Conservation (phyloP, 2,329 filamentous ascomycete genomes). For the Raffaelea albimanens region DNA sequence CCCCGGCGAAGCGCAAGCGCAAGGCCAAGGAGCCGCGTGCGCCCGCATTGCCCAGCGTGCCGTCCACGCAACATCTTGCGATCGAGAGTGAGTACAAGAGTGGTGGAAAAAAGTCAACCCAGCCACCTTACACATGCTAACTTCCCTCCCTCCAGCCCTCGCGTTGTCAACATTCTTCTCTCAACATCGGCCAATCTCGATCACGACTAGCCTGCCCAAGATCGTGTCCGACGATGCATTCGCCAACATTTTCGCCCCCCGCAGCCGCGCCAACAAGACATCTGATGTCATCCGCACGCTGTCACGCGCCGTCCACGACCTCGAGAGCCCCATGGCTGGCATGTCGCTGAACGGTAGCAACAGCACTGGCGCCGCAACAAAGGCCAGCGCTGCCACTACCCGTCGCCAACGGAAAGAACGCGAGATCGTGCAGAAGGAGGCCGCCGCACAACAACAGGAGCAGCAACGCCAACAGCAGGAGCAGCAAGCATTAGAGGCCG, state of each 20-base stretch:
- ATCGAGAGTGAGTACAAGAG: conserved; percentile 45
- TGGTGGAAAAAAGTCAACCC: no score
- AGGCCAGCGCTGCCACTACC: conserved; percentile 26
- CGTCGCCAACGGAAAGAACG: not conserved
- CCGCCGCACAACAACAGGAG: conserved; percentile 3
- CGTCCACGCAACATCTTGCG: conserved; percentile 63
- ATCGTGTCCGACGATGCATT: conserved; percentile 66
- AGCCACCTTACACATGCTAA: no score
- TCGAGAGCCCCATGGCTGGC: conserved; percentile 48
- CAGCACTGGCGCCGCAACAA: conserved; percentile 18
- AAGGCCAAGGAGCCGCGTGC: conserved; percentile 41
- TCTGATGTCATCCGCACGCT: conserved; percentile 60
- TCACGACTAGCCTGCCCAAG: conserved; percentile 71
- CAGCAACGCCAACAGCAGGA: conserved; percentile 8
- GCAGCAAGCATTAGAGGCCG: conserved; percentile 26
- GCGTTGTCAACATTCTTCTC: conserved; percentile 91
- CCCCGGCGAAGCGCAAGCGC: conserved; percentile 44
- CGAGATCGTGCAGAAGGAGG: not conserved
- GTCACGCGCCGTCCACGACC: conserved; percentile 46
- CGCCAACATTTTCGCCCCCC: conserved; percentile 68
- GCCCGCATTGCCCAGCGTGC: conserved; percentile 56
- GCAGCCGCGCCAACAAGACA: conserved; percentile 39
- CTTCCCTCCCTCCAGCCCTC: conserved; percentile 65
- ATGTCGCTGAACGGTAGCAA: conserved; percentile 32
- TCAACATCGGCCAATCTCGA: conserved; percentile 85